These are phyloP conservation scores for Aspergillus kassunensis DNA, from an alignment of 495 filamentous ascomycete genomes.

Conservation along the genomic window DNA sequence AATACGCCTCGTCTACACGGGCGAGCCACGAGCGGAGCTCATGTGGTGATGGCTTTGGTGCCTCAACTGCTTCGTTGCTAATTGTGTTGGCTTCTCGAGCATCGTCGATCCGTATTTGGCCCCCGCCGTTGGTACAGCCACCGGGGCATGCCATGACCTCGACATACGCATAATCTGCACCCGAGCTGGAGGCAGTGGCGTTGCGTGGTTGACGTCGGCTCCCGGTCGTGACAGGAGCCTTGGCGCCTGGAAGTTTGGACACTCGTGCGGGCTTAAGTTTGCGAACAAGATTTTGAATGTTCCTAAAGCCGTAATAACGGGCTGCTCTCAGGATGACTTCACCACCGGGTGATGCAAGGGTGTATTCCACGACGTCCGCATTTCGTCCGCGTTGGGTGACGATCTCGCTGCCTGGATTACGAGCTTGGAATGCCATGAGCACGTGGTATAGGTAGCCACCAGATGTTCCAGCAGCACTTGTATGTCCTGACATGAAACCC, in stretches of 20 bases:
- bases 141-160: constrained; percentile 99
- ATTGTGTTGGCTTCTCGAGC: constrained; percentile 35
- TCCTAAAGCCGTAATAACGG: constrained; percentile 93
- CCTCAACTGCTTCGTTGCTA: constrained; percentile 22
- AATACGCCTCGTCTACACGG: constrained; percentile 91
- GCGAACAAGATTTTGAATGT: constrained; percentile 95
- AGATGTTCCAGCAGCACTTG: constrained; percentile 61
- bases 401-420: constrained; percentile 64
- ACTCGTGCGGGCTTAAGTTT: constrained; percentile 74
- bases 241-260: constrained; percentile 74
- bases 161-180: constrained; percentile 75
- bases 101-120: constrained; percentile 88
- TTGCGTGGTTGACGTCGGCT: constrained; percentile 38
- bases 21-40: constrained; percentile 85
- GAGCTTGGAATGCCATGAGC: constrained; percentile 63
- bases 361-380: constrained; percentile 82
- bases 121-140: constrained; percentile 95
- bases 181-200: constrained; percentile 32
- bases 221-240: constrained; percentile 33
- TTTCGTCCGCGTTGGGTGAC: constrained; percentile 75
- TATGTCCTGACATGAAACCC: constrained; percentile 21
- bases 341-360: constrained; percentile 50
- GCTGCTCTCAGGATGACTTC: constrained; percentile 71
- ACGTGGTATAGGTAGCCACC: constrained; percentile 87
- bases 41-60: constrained; percentile 55